phyloP scores from a whole-genome alignment of 345 rosid genomes.

The Clarkia xantiana region DNA sequence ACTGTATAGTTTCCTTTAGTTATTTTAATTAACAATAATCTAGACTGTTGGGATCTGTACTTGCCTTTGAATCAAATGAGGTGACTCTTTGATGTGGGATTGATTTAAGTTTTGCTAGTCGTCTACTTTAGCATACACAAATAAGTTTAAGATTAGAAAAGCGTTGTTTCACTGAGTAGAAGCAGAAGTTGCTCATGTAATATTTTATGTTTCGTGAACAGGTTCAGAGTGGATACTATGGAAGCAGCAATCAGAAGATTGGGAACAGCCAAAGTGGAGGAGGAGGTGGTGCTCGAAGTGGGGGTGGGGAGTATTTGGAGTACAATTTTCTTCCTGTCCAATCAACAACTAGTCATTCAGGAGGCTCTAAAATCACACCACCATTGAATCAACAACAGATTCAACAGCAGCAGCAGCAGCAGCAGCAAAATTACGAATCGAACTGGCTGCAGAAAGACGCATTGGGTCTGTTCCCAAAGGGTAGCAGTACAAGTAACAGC shows the following conservation, averaged over 20 bases:
- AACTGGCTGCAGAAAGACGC: slow-evolving; percentile 25
- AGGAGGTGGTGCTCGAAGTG: neutral
- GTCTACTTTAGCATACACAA: no score
- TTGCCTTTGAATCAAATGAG: neutral
- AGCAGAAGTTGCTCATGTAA: no score
- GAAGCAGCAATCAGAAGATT: slow-evolving; percentile 10
- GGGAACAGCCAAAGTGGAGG: neutral
- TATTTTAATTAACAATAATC: neutral
- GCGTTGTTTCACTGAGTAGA: no score
- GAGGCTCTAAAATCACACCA: slow-evolving; percentile 13
- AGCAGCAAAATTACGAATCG: slow-evolving; percentile 23
- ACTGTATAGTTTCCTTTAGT: no score
- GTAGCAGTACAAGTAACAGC: slow-evolving; percentile 3
- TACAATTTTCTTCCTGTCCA: slow-evolving; percentile 20
- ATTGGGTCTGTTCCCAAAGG: slow-evolving; percentile 29
- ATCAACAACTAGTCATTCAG: slow-evolving; percentile 8
- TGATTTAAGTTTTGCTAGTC: no score
- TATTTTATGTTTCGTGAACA: slow-evolving; percentile 13
- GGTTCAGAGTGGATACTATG: slow-evolving; percentile 25
- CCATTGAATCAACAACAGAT: neutral
- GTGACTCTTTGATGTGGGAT: no score
- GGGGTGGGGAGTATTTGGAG: slow-evolving; percentile 22
- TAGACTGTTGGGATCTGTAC: neutral
- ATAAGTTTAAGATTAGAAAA: neutral
- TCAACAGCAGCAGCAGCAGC: no score